phyloP scores from a whole-genome alignment of 306 rosid species.

The Comarum palustre region DNA sequence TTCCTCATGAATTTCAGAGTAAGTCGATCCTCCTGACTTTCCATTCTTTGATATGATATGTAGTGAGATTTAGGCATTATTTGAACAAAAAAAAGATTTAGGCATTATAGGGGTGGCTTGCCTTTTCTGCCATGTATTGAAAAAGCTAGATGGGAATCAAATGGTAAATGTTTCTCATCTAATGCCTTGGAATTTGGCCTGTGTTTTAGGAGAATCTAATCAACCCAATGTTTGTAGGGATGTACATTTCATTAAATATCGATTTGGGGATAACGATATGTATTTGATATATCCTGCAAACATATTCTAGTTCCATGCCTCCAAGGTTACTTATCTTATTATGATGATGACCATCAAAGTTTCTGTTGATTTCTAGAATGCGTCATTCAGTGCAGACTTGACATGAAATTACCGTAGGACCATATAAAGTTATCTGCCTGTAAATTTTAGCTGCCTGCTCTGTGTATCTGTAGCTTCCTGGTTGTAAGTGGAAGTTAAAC shows the following conservation, averaged over 20 bases:
- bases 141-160: neutral
- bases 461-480: neutral
- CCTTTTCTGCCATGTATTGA: neutral
- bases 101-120: neutral
- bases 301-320: neutral
- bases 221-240: neutral
- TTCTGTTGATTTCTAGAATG: neutral
- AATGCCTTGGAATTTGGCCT: neutral
- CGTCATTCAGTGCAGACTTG: neutral
- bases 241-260: neutral
- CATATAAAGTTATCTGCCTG: neutral
- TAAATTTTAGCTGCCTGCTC: neutral
- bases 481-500: neutral
- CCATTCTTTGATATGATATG: neutral
- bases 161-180: neutral
- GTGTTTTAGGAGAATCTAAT: neutral
- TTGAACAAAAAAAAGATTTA: too few relatives aligned
- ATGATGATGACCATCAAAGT: neutral
- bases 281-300: neutral
- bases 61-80: neutral
- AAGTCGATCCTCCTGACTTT: neutral
- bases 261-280: neutral
- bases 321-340: neutral
- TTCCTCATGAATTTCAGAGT: neutral
- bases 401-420: neutral